Evolutionary conservation across 1,284 basidiomycete species (phyloP).

Genomic region (Exsudoporus floridanus): DNA sequence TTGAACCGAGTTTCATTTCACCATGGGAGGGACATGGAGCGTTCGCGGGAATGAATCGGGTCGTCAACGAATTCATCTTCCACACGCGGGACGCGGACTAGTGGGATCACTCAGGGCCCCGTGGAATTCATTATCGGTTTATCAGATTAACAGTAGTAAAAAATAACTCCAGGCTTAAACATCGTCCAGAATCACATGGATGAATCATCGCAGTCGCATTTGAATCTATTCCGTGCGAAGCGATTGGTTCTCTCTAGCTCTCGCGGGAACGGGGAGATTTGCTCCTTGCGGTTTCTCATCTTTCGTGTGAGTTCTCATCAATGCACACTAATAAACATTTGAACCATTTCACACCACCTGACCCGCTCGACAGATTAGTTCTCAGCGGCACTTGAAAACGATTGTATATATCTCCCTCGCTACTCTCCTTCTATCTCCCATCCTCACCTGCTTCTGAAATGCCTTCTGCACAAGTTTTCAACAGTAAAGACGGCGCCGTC

Average conservation of each 20-base stretch:
- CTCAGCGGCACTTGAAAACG: conserved; percentile 34
- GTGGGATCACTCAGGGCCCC: neutral
- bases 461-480: conserved; percentile 64
- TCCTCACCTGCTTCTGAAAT: conserved; percentile 37
- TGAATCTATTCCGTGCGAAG: conserved; percentile 4
- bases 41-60: conserved; percentile 22
- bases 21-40: neutral
- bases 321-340: neutral
- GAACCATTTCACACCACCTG: conserved; percentile 14
- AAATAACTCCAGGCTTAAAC: too few species aligned
- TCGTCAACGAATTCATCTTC: neutral
- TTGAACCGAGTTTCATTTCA: neutral
- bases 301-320: conserved; percentile 11
- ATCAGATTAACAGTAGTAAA: too few species aligned
- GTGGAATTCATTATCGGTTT: too few species aligned
- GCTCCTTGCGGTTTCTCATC: neutral
- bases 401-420: conserved; percentile 4
- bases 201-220: neutral
- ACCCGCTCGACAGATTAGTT: conserved; percentile 2
- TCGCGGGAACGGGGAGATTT: neutral
- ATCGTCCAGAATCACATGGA: neutral
- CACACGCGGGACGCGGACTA: conserved; percentile 1
- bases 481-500: conserved; percentile 53
- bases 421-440: conserved; percentile 5
- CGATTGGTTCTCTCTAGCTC: conserved; percentile 19